Conservation (phyloP, 2,329 filamentous ascomycete genomes). For the Fusarium sp. region DNA sequence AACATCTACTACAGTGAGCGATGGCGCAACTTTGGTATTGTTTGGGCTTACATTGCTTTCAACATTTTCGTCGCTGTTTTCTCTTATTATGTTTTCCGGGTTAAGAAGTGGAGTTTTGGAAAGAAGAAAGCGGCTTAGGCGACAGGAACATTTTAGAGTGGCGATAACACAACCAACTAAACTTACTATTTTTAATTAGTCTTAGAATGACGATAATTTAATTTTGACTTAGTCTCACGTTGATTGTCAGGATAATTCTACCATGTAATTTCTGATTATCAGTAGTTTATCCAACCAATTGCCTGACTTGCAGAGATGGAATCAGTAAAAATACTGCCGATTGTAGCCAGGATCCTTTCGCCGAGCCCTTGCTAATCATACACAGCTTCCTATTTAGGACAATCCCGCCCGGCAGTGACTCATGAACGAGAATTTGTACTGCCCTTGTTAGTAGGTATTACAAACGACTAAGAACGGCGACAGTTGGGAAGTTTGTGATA, state of each 20-base stretch:
- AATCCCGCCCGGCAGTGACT: constrained; percentile 18
- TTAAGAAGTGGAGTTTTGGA: constrained; percentile 42
- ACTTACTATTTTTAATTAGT: too few species aligned
- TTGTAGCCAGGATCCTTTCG: not conserved
- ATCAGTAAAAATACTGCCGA: not conserved
- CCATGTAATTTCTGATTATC: constrained; percentile 4
- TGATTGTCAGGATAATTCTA: not conserved
- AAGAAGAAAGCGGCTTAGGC: constrained; percentile 37
- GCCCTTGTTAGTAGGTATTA: not conserved
- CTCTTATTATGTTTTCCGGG: constrained; percentile 39
- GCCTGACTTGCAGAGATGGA: not conserved
- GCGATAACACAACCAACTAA: too few species aligned
- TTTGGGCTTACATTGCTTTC: constrained; percentile 38
- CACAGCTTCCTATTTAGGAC: constrained; percentile 19
- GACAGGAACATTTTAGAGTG: not conserved
- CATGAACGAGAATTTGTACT: not conserved
- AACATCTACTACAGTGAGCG: constrained; percentile 37
- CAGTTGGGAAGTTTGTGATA: too few species aligned
- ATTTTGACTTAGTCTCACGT: not conserved
- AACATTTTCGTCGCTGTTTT: constrained; percentile 35
- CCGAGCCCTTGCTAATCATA: not conserved
- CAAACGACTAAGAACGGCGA: too few species aligned
- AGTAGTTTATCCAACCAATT: not conserved
- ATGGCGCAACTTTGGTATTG: constrained; percentile 39
- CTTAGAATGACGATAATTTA: too few species aligned